phyloP scores from a whole-genome alignment of 1,139 yeast species.

The Hyphopichia wangnamkhiaoensis region DNA sequence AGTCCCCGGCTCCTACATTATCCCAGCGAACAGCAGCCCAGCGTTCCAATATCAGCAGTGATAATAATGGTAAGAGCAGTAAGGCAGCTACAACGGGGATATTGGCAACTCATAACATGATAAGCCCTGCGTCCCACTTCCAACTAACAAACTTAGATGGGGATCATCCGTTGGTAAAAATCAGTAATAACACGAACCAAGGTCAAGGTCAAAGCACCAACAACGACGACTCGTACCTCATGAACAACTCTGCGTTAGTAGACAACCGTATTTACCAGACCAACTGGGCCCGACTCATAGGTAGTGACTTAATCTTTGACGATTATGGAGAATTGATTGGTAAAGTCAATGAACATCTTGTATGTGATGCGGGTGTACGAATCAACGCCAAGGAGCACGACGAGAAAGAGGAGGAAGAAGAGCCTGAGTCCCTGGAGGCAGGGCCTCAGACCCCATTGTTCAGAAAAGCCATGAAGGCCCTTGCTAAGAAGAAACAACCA shows the following conservation, averaged over 20 bases:
- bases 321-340: constrained; percentile 57
- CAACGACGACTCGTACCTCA: constrained; percentile 10
- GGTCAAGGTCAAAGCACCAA: constrained; percentile 6
- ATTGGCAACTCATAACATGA: constrained; percentile 14
- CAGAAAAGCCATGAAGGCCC: neutral
- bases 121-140: constrained; percentile 44
- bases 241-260: constrained; percentile 33
- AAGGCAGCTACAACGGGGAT: constrained; percentile 11
- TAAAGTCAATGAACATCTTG: constrained; percentile 41
- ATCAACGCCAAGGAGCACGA: constrained; percentile 17
- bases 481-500: neutral
- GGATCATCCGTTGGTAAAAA: constrained; percentile 36
- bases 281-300: constrained; percentile 75
- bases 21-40: too few relatives aligned
- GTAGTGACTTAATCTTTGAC: constrained; percentile 73
- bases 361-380: constrained; percentile 30
- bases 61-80: constrained; percentile 7
- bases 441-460: neutral
- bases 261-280: constrained; percentile 66
- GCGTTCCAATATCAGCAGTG: too few relatives aligned
- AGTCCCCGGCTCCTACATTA: too few relatives aligned
- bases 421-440: neutral
- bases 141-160: constrained; percentile 41
- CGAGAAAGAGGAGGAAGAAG: constrained; percentile 14
- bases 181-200: constrained; percentile 31